Evolutionary conservation across 805 yeast species (phyloP).

Genomic region (Metschnikowia lochheadii): DNA sequence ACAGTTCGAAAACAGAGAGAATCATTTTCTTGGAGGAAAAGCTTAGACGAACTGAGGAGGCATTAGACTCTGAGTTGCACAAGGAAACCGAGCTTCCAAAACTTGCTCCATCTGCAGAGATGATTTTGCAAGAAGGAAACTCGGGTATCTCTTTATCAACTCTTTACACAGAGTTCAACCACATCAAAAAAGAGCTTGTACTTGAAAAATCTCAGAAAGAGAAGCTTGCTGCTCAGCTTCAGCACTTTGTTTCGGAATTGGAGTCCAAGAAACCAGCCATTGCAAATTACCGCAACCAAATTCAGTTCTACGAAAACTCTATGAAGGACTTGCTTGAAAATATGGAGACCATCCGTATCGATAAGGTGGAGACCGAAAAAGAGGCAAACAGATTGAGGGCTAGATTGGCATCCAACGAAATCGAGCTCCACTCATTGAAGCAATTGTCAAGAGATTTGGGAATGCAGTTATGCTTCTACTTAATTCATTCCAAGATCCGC

Average conservation of each 20-base stretch:
- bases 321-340: constrained; percentile 48
- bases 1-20: constrained; percentile 36
- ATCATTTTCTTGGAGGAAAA: constrained; percentile 31
- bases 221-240: constrained; percentile 65
- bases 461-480: constrained; percentile 71
- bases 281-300: constrained; percentile 57
- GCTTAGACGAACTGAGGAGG: constrained; percentile 38
- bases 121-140: constrained; percentile 41
- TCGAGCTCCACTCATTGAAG: constrained; percentile 46
- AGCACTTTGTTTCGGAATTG: constrained; percentile 67
- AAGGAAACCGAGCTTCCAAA: constrained; percentile 38
- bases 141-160: constrained; percentile 61
- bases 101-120: constrained; percentile 55
- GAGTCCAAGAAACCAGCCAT: constrained; percentile 77
- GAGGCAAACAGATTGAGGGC: constrained; percentile 33
- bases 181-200: constrained; percentile 60
- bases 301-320: constrained; percentile 51
- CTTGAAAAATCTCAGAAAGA: constrained; percentile 70
- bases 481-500: constrained; percentile 61
- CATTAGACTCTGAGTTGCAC: constrained; percentile 35
- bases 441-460: constrained; percentile 70
- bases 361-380: constrained; percentile 42
- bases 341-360: constrained; percentile 51
- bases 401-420: constrained; percentile 39
- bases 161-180: constrained; percentile 58